phyloP scores from a whole-genome alignment of 306 rosid genomes.

The Urtica urens region DNA sequence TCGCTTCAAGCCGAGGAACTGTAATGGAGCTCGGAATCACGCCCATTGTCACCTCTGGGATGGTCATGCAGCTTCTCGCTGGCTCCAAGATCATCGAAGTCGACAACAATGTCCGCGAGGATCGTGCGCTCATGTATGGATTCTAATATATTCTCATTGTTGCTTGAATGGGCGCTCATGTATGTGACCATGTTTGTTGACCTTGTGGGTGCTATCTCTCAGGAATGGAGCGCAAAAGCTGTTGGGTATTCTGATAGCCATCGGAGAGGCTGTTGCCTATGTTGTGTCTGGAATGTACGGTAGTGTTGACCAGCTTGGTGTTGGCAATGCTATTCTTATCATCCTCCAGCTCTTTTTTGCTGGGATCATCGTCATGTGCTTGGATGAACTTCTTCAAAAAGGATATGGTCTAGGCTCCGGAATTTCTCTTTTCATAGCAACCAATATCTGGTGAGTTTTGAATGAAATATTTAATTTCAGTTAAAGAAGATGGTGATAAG shows the following conservation, averaged over 20 bases:
- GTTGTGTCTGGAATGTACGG: conserved; percentile 97
- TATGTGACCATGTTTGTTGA: neutral
- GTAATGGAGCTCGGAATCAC: conserved; percentile 98
- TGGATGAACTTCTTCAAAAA: conserved; percentile 95
- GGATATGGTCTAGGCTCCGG: conserved; percentile 99
- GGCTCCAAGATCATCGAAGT: conserved; percentile 91
- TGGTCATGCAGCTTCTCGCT: conserved; percentile 88
- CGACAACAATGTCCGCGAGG: conserved; percentile 91
- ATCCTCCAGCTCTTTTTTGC: conserved; percentile 88
- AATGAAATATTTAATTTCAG: too few species aligned
- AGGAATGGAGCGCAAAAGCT: conserved; percentile 90
- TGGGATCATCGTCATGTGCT: conserved; percentile 88
- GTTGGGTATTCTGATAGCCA: conserved; percentile 81
- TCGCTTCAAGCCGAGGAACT: conserved; percentile 88
- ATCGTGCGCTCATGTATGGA: conserved; percentile 85
- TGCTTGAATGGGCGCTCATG: neutral
- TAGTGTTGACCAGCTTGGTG: conserved; percentile 96
- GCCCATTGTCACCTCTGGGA: conserved; percentile 84
- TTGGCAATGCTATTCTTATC: conserved; percentile 87
- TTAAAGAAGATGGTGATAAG: conserved; percentile 1
- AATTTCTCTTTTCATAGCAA: conserved; percentile 92
- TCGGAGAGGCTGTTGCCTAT: conserved; percentile 97
- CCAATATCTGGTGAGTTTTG: conserved; percentile 73
- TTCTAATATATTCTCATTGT: neutral
- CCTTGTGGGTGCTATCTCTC: conserved; percentile 3